Evolutionary conservation across 495 filamentous ascomycete genomes (phyloP).

Genomic region (Penicillium turbatum): DNA sequence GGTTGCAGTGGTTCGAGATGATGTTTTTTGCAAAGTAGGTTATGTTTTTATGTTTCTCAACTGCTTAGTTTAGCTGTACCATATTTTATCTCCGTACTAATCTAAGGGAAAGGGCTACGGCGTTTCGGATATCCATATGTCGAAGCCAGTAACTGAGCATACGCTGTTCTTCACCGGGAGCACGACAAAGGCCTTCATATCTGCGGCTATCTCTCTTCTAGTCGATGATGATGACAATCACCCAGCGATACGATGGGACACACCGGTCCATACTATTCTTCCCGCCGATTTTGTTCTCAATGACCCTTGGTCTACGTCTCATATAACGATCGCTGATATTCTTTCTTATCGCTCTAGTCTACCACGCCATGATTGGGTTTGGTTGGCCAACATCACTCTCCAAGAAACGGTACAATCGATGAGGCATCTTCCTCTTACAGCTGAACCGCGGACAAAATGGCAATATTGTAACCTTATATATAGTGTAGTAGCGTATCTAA

Average conservation of each 20-base stretch:
- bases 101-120: constrained; percentile 44
- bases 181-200: constrained; percentile 54
- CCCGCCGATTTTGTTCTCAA: constrained; percentile 49
- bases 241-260: constrained; percentile 40
- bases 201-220: constrained; percentile 42
- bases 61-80: no score
- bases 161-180: constrained; percentile 41
- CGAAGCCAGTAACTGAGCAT: constrained; percentile 41
- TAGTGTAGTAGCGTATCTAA: constrained; percentile 36
- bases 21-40: constrained; percentile 6
- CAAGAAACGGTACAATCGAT: constrained; percentile 34
- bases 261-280: constrained; percentile 43
- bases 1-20: constrained; percentile 2
- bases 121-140: constrained; percentile 21
- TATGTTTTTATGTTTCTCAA: neutral
- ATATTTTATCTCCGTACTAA: no score
- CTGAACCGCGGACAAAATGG: constrained; percentile 38
- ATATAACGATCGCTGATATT: constrained; percentile 49
- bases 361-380: constrained; percentile 41
- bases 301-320: constrained; percentile 35
- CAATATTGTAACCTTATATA: constrained; percentile 55
- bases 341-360: constrained; percentile 49
- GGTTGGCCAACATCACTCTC: constrained; percentile 19
- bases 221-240: constrained; percentile 33
- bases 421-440: constrained; percentile 39